phyloP scores from a whole-genome alignment of 805 yeast species.

The Huiozyma naganishii region DNA sequence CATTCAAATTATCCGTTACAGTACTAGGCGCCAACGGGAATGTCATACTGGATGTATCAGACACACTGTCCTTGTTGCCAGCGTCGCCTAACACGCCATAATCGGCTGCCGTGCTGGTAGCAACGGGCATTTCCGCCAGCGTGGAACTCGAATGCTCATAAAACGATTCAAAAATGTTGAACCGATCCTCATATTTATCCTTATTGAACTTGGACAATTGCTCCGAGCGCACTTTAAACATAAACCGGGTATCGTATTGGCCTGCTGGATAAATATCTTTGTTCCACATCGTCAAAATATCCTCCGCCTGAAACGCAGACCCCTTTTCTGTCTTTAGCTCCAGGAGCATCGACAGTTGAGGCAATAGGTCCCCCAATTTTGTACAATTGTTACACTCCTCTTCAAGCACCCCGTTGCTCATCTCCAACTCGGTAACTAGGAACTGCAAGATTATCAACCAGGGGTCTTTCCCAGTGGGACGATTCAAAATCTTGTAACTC shows the following conservation, averaged over 20 bases:
- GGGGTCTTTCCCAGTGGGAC: slow-evolving; percentile 15
- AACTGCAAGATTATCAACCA: slow-evolving; percentile 21
- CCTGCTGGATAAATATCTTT: slow-evolving; percentile 11
- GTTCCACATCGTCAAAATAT: slow-evolving; percentile 12
- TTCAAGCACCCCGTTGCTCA: neutral
- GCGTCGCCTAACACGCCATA: neutral
- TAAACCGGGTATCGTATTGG: slow-evolving; percentile 6
- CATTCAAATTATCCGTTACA: too few relatives aligned
- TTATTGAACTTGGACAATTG: slow-evolving; percentile 6
- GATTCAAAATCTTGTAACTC: slow-evolving; percentile 16
- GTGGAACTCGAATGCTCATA: slow-evolving; percentile 16
- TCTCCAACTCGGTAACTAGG: slow-evolving; percentile 11
- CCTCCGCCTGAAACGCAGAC: too few relatives aligned
- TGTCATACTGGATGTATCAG: neutral
- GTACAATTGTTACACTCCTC: too few relatives aligned
- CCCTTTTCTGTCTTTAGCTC: neutral
- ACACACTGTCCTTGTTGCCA: neutral
- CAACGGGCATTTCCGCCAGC: slow-evolving; percentile 5
- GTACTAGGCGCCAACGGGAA: too few relatives aligned
- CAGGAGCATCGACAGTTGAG: too few relatives aligned
- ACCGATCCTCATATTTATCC: slow-evolving; percentile 8
- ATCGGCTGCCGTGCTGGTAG: too few relatives aligned
- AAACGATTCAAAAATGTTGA: slow-evolving; percentile 19
- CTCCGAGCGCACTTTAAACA: slow-evolving; percentile 11
- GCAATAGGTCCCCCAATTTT: too few relatives aligned